Conservation (phyloP, 192 early-diverging fungal species). For the Linnemannia elongata region DNA sequence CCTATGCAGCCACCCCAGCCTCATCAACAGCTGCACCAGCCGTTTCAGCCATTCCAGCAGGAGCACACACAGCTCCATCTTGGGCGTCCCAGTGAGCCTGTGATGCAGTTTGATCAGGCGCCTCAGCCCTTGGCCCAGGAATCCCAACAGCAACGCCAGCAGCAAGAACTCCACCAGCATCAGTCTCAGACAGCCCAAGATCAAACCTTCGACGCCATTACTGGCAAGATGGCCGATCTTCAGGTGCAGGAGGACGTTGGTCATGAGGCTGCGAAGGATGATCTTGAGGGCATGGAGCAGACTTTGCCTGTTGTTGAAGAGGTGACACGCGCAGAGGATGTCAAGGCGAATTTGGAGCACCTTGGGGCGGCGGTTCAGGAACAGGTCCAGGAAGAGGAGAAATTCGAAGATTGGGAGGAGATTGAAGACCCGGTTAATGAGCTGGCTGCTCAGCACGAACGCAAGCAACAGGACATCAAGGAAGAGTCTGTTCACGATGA, state of each 20-base stretch:
- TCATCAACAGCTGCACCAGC: conserved; percentile 46
- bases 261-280: background rate
- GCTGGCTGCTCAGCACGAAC: background rate
- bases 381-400: background rate
- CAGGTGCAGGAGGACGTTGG: conserved; percentile 1
- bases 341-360: background rate
- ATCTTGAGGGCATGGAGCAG: background rate
- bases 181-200: background rate
- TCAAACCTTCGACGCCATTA: background rate
- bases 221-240: conserved; percentile 12
- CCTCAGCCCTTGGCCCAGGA: conserved; percentile 35
- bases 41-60: conserved; percentile 27
- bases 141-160: conserved; percentile 3
- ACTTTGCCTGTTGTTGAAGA: background rate
- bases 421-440: background rate
- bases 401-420: background rate
- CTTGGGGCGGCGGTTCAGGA: background rate
- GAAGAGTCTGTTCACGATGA: conserved; percentile 3
- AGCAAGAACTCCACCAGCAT: background rate
- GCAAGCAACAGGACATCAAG: background rate
- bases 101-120: conserved; percentile 18
- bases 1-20: conserved; percentile 19
- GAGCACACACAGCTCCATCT: background rate
- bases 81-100: conserved; percentile 12
- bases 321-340: background rate